Evolutionary conservation across 2,329 filamentous ascomycete genomes (phyloP).

Genomic region (Aureobasidium lini): DNA sequence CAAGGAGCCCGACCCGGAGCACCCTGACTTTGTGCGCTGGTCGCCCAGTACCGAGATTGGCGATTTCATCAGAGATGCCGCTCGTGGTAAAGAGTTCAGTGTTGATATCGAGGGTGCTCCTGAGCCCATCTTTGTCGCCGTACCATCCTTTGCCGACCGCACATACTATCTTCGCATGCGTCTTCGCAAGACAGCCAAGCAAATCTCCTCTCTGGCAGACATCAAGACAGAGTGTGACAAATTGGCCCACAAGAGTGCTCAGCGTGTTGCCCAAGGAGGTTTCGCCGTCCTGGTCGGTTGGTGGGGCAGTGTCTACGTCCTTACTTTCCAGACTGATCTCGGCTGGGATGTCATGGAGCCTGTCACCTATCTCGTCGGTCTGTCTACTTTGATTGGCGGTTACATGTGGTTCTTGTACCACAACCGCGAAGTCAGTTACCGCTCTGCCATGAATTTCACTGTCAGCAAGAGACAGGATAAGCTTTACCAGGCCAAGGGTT

Average conservation of each 20-base stretch:
- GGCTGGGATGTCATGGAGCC: conserved; percentile 92
- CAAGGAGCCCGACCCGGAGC: conserved; percentile 28
- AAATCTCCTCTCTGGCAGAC: conserved; percentile 61
- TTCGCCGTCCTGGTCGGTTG: conserved; percentile 66
- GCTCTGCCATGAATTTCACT: conserved; percentile 78
- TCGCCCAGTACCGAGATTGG: conserved; percentile 82
- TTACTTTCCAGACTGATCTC: conserved; percentile 62
- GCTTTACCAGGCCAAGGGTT: conserved; percentile 67
- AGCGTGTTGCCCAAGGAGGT: conserved; percentile 71
- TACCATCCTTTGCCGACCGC: conserved; percentile 83
- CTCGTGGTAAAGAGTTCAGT: conserved; percentile 74
- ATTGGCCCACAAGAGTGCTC: conserved; percentile 67
- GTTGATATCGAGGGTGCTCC: conserved; percentile 69
- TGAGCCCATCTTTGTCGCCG: conserved; percentile 64
- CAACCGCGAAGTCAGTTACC: conserved; percentile 81
- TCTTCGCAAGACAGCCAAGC: conserved; percentile 61
- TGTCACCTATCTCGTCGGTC: conserved; percentile 80
- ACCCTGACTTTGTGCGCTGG: conserved; percentile 74
- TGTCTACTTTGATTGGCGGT: conserved; percentile 77
- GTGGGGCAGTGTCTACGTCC: conserved; percentile 72
- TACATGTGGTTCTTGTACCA: conserved; percentile 94
- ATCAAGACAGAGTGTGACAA: conserved; percentile 77
- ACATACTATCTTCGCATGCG: conserved; percentile 79
- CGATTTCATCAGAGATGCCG: conserved; percentile 87
- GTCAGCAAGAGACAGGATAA: conserved; percentile 69